These are phyloP conservation scores for Neonectria sp. DNA, from an alignment of 2,329 filamentous ascomycete species.

Conservation along the genomic window DNA sequence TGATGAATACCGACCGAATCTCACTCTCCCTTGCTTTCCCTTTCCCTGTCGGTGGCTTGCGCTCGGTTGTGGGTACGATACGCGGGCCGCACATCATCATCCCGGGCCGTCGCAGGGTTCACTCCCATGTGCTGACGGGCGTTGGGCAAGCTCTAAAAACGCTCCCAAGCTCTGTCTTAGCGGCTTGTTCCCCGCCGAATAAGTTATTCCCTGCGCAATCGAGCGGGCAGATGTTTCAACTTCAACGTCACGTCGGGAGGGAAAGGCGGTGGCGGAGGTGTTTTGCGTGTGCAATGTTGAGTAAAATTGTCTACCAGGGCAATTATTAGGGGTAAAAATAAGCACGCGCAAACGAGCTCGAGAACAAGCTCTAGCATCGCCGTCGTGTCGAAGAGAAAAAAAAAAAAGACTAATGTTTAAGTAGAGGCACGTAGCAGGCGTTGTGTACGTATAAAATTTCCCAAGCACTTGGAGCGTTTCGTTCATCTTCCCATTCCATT, in stretches of 20 bases:
- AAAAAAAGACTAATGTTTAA: slow-evolving; percentile 42
- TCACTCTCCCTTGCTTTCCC: too few species aligned
- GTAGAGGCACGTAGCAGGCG: slow-evolving; percentile 34
- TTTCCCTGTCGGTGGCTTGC: too few species aligned
- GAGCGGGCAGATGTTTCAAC: background rate
- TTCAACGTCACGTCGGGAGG: slow-evolving; percentile 6
- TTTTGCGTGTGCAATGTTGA: slow-evolving; percentile 48
- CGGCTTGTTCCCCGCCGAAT: slow-evolving; percentile 17
- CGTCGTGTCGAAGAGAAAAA: slow-evolving; percentile 43
- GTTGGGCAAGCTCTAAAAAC: too few species aligned
- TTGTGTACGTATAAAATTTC: slow-evolving; percentile 39
- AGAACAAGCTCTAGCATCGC: slow-evolving; percentile 40
- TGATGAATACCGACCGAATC: too few species aligned
- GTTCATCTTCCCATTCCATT: slow-evolving; percentile 32
- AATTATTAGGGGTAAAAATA: slow-evolving; percentile 48
- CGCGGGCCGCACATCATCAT: too few species aligned
- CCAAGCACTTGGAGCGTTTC: slow-evolving; percentile 43
- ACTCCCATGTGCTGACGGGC: too few species aligned
- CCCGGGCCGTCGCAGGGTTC: too few species aligned
- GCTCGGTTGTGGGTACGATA: too few species aligned
- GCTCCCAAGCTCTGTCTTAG: background rate
- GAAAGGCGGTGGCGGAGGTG: background rate
- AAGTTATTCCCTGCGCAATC: slow-evolving; percentile 3
- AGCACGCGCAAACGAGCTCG: slow-evolving; percentile 38
- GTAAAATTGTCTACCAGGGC: slow-evolving; percentile 53